phyloP scores from a whole-genome alignment of 2,329 filamentous ascomycete genomes.

The Aspergillus persii region DNA sequence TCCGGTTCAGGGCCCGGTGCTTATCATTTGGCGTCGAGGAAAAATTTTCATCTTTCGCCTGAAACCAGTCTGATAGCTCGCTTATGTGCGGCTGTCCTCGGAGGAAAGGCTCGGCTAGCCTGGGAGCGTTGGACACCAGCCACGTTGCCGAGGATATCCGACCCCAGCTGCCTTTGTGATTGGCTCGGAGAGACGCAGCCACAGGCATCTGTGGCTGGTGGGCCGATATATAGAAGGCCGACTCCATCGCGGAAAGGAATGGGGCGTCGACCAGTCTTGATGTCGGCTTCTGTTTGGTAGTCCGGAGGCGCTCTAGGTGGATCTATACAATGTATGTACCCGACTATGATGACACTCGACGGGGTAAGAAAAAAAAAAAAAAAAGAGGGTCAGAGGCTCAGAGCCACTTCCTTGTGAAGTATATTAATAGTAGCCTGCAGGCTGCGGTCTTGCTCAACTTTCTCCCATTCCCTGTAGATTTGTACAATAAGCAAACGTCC shows the following conservation, averaged over 20 bases:
- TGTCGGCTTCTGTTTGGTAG: slow-evolving; percentile 5
- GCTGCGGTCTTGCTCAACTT: not conserved
- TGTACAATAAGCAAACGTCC: not conserved
- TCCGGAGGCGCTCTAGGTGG: not conserved
- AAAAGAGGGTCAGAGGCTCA: not conserved
- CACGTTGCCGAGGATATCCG: slow-evolving; percentile 3
- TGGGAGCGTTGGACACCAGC: not conserved
- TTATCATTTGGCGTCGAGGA: not conserved
- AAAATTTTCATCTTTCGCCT: not conserved
- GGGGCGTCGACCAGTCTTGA: slow-evolving; percentile 4
- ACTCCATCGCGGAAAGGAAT: slow-evolving; percentile 18
- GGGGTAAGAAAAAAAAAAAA: slow-evolving; percentile 1
- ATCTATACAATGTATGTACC: not conserved
- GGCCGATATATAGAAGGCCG: not conserved
- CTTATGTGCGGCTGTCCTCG: not conserved
- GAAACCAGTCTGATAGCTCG: not conserved
- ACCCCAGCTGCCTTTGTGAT: not conserved
- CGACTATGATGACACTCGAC: not conserved
- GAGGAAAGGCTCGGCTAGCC: not conserved
- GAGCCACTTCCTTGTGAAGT: not conserved
- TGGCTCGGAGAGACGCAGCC: not conserved
- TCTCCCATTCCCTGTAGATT: not conserved
- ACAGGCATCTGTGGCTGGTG: slow-evolving; percentile 1
- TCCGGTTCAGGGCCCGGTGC: not conserved
- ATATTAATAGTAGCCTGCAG: not conserved